These are phyloP conservation scores for Rutstroemia sydowiana DNA, from an alignment of 2,329 filamentous ascomycete species.

Conservation along the genomic window DNA sequence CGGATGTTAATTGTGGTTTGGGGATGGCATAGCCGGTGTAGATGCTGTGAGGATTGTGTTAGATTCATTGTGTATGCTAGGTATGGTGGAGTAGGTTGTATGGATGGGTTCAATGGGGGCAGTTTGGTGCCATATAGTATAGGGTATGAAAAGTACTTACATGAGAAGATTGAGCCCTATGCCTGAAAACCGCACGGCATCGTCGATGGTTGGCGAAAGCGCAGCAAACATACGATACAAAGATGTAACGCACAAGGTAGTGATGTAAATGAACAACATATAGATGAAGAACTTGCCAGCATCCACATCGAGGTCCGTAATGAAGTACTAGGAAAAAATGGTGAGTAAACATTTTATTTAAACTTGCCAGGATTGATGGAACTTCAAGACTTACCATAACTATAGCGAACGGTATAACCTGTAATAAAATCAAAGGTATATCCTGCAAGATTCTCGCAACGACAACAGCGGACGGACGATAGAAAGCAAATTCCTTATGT, in stretches of 20 bases:
- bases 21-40: conserved; percentile 64
- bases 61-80: neutral
- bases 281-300: conserved; percentile 60
- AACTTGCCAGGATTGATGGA: neutral
- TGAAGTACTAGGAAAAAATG: conserved; percentile 50
- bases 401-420: conserved; percentile 52
- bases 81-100: no score
- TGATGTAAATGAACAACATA: conserved; percentile 56
- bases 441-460: conserved; percentile 58
- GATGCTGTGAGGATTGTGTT: conserved; percentile 30
- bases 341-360: no score
- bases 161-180: conserved; percentile 55
- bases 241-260: conserved; percentile 53
- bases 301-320: conserved; percentile 49
- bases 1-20: conserved; percentile 47
- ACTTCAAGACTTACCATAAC: conserved; percentile 30
- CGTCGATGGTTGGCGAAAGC: conserved; percentile 56
- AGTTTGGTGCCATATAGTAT: no score
- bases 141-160: conserved; percentile 6
- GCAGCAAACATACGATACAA: conserved; percentile 62
- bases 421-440: conserved; percentile 50
- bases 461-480: conserved; percentile 58
- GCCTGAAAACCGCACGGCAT: conserved; percentile 57
- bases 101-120: no score
- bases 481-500: conserved; percentile 62